Evolutionary conservation across 1,139 yeast species (phyloP).

Genomic region (Arxiozyma bovina): DNA sequence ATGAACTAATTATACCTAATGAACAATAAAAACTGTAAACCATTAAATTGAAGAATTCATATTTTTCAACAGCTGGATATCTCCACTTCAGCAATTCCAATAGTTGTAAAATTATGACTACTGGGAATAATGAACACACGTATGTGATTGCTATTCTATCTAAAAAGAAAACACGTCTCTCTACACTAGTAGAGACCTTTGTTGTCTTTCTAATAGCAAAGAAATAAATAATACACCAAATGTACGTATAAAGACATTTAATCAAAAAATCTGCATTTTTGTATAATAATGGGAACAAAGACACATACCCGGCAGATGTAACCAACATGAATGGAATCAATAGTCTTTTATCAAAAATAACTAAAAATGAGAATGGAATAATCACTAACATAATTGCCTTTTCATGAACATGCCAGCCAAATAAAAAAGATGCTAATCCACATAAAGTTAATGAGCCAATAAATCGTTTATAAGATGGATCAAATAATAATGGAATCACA

Average conservation of each 20-base stretch:
- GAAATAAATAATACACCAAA: constrained; percentile 77
- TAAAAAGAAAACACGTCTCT: constrained; percentile 48
- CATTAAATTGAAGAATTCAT: constrained; percentile 75
- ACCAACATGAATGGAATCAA: constrained; percentile 59
- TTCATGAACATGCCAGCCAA: constrained; percentile 99
- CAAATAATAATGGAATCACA: constrained; percentile 61
- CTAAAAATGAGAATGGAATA: constrained; percentile 80
- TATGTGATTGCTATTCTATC: constrained; percentile 67
- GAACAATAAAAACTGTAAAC: constrained; percentile 79
- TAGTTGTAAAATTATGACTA: constrained; percentile 47
- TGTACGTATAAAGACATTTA: constrained; percentile 68
- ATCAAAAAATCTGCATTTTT: constrained; percentile 73
- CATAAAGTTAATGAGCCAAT: constrained; percentile 80
- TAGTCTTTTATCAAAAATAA: constrained; percentile 61
- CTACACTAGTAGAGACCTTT: constrained; percentile 36
- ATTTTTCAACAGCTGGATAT: constrained; percentile 37
- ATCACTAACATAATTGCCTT: constrained; percentile 85
- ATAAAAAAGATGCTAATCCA: constrained; percentile 82
- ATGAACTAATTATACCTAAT: constrained; percentile 73
- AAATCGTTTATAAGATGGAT: constrained; percentile 71
- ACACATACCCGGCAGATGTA: constrained; percentile 75
- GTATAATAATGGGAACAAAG: constrained; percentile 79
- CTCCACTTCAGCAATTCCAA: constrained; percentile 50
- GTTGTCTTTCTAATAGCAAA: constrained; percentile 64
- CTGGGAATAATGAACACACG: constrained; percentile 56